These are phyloP conservation scores for Pichia sp. DNA, from an alignment of 1,139 yeast genomes.

Conservation along the genomic window DNA sequence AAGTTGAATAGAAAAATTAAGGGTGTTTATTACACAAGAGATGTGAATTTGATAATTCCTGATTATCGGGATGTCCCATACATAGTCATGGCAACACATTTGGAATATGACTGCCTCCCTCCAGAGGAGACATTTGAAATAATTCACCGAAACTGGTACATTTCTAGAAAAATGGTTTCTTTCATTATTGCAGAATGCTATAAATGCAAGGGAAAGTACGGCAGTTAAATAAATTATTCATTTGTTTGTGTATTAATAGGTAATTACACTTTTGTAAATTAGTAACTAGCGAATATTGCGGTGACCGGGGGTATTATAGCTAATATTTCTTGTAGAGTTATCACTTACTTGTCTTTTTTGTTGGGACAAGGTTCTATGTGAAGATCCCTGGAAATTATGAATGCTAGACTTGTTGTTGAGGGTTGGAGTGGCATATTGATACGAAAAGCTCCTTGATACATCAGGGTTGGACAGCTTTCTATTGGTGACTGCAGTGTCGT, in stretches of 20 bases:
- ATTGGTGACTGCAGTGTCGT: neutral
- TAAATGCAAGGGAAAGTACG: slow-evolving; percentile 11
- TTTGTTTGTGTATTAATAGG: neutral
- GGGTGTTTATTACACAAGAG: slow-evolving; percentile 27
- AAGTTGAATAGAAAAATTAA: slow-evolving; percentile 19
- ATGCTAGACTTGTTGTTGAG: slow-evolving; percentile 21
- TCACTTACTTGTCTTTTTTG: slow-evolving; percentile 18
- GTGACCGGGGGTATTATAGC: slow-evolving; percentile 23
- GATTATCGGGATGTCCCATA: slow-evolving; percentile 29
- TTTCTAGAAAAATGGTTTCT: slow-evolving; percentile 27
- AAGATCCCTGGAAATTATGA: slow-evolving; percentile 16
- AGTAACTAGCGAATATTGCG: slow-evolving; percentile 22
- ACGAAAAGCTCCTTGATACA: slow-evolving; percentile 10
- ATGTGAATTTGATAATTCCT: slow-evolving; percentile 27
- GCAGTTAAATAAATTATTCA: neutral
- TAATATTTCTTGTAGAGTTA: slow-evolving; percentile 4
- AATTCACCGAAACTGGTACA: slow-evolving; percentile 29
- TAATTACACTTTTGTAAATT: slow-evolving; percentile 13
- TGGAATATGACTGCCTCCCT: slow-evolving; percentile 22
- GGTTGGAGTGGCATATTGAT: slow-evolving; percentile 25
- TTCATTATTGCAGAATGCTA: slow-evolving; percentile 18
- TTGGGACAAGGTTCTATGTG: slow-evolving; percentile 12
- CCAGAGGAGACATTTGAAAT: slow-evolving; percentile 26
- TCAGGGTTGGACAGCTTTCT: slow-evolving; percentile 12
- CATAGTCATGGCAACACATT: slow-evolving; percentile 29